Base-by-base conservation (phyloP, 129 eudicot genomes). In the Flaveria robusta region DNA sequence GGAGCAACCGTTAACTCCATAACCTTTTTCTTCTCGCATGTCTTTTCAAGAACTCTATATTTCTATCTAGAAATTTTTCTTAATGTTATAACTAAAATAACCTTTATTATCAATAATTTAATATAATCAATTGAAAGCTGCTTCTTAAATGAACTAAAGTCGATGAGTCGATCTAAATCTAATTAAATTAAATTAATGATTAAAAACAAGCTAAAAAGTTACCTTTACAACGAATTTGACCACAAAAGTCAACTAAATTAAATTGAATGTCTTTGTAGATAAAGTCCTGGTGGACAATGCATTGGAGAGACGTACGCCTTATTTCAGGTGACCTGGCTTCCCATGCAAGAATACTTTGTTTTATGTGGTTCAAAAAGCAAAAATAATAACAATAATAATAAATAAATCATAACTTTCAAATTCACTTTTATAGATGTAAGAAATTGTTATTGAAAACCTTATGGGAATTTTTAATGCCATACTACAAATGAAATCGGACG, bases 301-400 rank as follows among this genome's bases (percentile, higher is more conserved):
- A 82, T 81, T 72, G 87, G 89, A 89, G 86, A 72, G 84, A 49
- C 56, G 43, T 60, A 77, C 93, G 96, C 80, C 91, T 91, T 75
- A 85, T 82, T 84, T 82, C 1, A 46, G 91, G 97, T 89, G 96
- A 91, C 96, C 90, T 89, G 85, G 96, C 96, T 88, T 89, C 71
- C 83, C 90, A 85, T 78, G 88, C 97, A 85, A 84, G 86, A 74
- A 68, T 78, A 3, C 26, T 55, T 55, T 55, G 22, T 51, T 51
- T 51, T 51, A 18, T 47, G 2, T 47, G n/a, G n/a, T 47, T 47
- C 7, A 13, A 47, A 47, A 3, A 47, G 13, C n/a, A 14, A 47
- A 47, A 47, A 47, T 13, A 42, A 43, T 9, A 42, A 1, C 1
- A 43, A 50, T 4, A 13, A 50, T 13, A 16, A 50, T 0, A 16